Evolutionary conservation across 1,284 basidiomycete species (phyloP).

Genomic region (Volvariella volvacea): DNA sequence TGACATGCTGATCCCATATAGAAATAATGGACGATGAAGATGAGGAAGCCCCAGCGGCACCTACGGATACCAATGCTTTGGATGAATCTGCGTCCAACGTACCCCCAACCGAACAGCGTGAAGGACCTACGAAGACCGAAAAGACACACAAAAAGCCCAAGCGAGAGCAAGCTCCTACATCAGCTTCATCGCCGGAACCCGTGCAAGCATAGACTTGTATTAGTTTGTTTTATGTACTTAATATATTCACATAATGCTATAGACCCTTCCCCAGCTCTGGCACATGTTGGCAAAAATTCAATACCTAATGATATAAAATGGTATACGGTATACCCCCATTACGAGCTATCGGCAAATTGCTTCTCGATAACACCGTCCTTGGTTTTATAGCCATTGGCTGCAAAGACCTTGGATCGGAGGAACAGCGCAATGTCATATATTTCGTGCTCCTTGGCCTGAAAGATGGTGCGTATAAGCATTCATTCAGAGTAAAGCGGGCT

Average conservation of each 20-base stretch:
- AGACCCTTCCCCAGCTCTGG: neutral
- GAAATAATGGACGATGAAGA: constrained; percentile 59
- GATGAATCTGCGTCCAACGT: constrained; percentile 11
- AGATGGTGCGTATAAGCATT: constrained; percentile 7
- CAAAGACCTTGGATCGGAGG: constrained; percentile 79
- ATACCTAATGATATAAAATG: constrained; percentile 3
- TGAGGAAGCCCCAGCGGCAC: constrained; percentile 22
- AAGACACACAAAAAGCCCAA: neutral
- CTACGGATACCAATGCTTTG: constrained; percentile 5
- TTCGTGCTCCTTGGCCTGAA: constrained; percentile 92
- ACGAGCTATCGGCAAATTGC: constrained; percentile 41
- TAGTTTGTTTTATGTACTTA: neutral
- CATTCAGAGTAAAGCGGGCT: neutral
- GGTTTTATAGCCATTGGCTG: constrained; percentile 84
- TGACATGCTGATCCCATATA: constrained; percentile 15
- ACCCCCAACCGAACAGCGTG: constrained; percentile 9
- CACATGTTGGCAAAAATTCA: neutral
- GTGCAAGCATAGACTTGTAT: neutral
- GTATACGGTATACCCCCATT: neutral
- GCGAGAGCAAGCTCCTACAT: neutral
- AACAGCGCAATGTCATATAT: constrained; percentile 89
- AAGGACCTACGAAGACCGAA: neutral
- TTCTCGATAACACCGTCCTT: constrained; percentile 65
- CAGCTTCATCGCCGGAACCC: neutral
- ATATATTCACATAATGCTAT: neutral